Base-by-base conservation (phyloP, 306 rosid species). In the Ziziphus jujuba region DNA sequence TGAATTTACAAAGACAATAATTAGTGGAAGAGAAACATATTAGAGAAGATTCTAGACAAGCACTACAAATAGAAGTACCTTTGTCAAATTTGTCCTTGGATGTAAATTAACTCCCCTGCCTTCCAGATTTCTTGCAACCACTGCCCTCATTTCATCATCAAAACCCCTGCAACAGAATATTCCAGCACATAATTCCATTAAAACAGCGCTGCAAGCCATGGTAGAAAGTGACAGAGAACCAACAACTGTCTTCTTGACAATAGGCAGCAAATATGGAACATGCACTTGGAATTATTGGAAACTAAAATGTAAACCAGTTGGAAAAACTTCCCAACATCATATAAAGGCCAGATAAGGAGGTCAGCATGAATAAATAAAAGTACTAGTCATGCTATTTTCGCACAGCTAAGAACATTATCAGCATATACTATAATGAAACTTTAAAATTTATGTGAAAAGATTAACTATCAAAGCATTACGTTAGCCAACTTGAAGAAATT, bases 121-220 rank as follows among this genome's bases (percentile, higher is more conserved):
- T 77, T 93, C 99, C 56, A 93, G 90, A 76, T 88, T 93, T 79
- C 96, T 88, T 68, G 99, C 96, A 54, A 88, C 97, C 44, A 82
- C 92, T 23, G 96, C 91, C 76, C 99, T 90, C 96, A 93, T 88
- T 87, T 93, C 99, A 70, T 93, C 97, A 80, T 93, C 99, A 79
- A 93, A 93, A 72, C 97, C 97, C 80, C 99, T 93, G 81, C 53
- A 68, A 48, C 38, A 75, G 53, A 82, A 75, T 19, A 63, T 71
- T 50, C 34, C 36, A 59, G 48, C 53, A 72, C 9, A 33, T 40
- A 22, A 3, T 14, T 38, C 56, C 45, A 59, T 31, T 33, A 69
- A 22, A 19, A 47, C 24, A 28, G 19, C 43, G 59, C 24, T 52
- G 14, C 68, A 28, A 23, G 23, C 7, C 21, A 60, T 13, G 59